phyloP scores from a whole-genome alignment of 306 rosid genomes.

The Malus domestica region ASM211411v1 NC_041804.1:31547501-31548000 shows the following conservation, averaged over 20 bases:
- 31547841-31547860: not conserved
- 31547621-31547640: too few relatives aligned
- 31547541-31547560: too few relatives aligned
- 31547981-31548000: not conserved
- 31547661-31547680: not conserved
- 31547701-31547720: not conserved
- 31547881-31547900: not conserved
- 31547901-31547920: not conserved
- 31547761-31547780: not conserved
- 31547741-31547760: not conserved
- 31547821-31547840: not conserved
- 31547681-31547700: not conserved
- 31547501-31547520: conserved; percentile 78
- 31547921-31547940: not conserved
- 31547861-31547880: not conserved
- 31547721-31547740: not conserved
- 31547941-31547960: not conserved
- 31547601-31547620: too few relatives aligned
- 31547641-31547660: too few relatives aligned
- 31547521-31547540: conserved; percentile 75
- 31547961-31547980: not conserved
- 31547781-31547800: not conserved
- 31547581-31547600: too few relatives aligned
- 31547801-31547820: not conserved
- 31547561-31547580: too few relatives aligned